A percentile compares a stretch with the other conserved stretches of the same genome.
These are phyloP conservation scores for Russula sp. DNA, from an alignment of 768 basidiomycete species.

Conservation along the genomic window DNA sequence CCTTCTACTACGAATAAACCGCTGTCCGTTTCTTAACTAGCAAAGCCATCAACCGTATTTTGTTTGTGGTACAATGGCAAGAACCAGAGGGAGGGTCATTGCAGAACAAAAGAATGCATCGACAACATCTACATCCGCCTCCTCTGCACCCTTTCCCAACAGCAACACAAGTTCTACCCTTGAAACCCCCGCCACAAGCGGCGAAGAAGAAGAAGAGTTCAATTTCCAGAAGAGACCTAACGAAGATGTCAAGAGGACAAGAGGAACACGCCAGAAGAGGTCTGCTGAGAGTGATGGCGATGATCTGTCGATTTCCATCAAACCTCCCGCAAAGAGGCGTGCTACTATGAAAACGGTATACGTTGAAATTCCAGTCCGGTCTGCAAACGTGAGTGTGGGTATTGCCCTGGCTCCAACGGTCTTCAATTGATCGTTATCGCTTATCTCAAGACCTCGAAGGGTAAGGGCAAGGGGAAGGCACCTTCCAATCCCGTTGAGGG, in stretches of 20 bases:
- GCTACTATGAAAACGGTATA: constrained; percentile 17
- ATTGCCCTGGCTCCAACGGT: constrained; percentile 1
- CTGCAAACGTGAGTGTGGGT: constrained; percentile 23
- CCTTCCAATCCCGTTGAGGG: not conserved
- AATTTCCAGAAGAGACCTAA: constrained; percentile 29
- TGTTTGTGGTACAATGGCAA: constrained; percentile 2
- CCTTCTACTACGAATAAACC: constrained; percentile 13
- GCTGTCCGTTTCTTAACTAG: constrained; percentile 1
- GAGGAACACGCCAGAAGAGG: constrained; percentile 19
- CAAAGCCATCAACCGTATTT: too few relatives aligned
- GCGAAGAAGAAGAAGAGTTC: constrained; percentile 16
- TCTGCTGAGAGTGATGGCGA: constrained; percentile 33
- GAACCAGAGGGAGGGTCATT: not conserved
- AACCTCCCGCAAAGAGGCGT: constrained; percentile 26
- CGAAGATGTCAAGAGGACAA: constrained; percentile 15
- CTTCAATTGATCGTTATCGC: constrained; percentile 10
- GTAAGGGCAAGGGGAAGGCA: constrained; percentile 20
- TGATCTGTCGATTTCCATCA: constrained; percentile 30
- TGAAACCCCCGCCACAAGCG: constrained; percentile 18
- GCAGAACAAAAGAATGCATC: constrained; percentile 8
- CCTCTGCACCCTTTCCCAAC: constrained; percentile 16
- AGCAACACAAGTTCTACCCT: constrained; percentile 17
- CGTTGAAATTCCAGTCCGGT: constrained; percentile 25
- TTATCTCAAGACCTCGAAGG: constrained; percentile 17
- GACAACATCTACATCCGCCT: constrained; percentile 14